Conservation (phyloP, 2,329 filamentous ascomycete species). For the Aspergillus pseudoviridinutans region DNA sequence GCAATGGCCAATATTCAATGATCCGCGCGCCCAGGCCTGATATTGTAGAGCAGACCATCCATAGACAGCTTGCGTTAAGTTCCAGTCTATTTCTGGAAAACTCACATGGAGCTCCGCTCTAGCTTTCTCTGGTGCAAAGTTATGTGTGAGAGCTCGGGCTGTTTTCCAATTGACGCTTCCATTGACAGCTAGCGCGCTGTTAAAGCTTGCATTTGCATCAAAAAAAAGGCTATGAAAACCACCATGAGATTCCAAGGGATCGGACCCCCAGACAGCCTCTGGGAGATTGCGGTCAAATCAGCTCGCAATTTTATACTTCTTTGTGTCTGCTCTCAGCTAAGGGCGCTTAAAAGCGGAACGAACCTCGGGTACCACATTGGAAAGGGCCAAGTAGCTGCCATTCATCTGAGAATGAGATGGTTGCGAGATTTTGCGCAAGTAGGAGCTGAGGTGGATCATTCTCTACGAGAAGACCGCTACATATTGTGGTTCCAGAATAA, state of each 20-base stretch:
- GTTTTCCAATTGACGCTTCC: slow-evolving; percentile 49
- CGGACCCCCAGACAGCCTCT: slow-evolving; percentile 58
- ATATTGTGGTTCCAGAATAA: background rate
- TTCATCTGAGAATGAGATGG: slow-evolving; percentile 21
- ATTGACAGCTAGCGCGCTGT: slow-evolving; percentile 49
- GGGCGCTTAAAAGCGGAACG: slow-evolving; percentile 12
- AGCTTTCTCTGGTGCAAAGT: slow-evolving; percentile 21
- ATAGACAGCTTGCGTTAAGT: slow-evolving; percentile 50
- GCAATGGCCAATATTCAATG: slow-evolving; percentile 37
- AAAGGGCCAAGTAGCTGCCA: slow-evolving; percentile 58
- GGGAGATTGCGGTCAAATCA: slow-evolving; percentile 3
- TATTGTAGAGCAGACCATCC: slow-evolving; percentile 58
- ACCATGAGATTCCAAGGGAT: slow-evolving; percentile 52
- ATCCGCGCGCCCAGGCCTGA: slow-evolving; percentile 55
- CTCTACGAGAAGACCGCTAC: background rate
- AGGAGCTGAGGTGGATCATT: slow-evolving; percentile 3
- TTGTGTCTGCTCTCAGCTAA: background rate
- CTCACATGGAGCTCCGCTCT: slow-evolving; percentile 41
- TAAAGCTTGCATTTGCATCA: slow-evolving; percentile 41
- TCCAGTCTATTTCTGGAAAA: slow-evolving; percentile 53
- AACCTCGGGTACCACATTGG: slow-evolving; percentile 56
- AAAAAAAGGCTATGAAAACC: slow-evolving; percentile 49
- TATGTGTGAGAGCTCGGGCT: slow-evolving; percentile 29
- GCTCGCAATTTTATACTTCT: background rate
- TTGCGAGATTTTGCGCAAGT: background rate